Conservation (phyloP, 345 rosid species). For the Nasturtium officinale region DNA sequence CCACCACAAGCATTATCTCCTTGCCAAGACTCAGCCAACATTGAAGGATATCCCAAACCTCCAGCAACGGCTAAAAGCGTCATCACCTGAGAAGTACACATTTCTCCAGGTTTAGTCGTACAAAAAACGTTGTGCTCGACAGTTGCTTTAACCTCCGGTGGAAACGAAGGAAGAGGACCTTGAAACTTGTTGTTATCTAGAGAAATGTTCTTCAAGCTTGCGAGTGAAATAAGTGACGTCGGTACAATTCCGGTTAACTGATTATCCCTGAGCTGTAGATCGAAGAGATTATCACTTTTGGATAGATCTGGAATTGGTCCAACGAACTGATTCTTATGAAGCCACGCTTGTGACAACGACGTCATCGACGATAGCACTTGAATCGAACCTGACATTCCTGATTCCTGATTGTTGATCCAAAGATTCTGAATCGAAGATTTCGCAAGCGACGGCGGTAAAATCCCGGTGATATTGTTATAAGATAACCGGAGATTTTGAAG, state of each 20-base stretch:
- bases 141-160: conserved; percentile 34
- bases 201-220: conserved; percentile 50
- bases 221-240: conserved; percentile 43
- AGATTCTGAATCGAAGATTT: conserved; percentile 53
- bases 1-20: conserved; percentile 69
- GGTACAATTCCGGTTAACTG: conserved; percentile 69
- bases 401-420: conserved; percentile 67
- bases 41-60: conserved; percentile 63
- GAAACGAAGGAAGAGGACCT: conserved; percentile 62
- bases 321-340: conserved; percentile 65
- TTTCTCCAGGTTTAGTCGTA: conserved; percentile 34
- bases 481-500: conserved; percentile 60
- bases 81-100: conserved; percentile 65
- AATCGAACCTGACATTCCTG: conserved; percentile 64
- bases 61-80: conserved; percentile 63
- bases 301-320: conserved; percentile 85
- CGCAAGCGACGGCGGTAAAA: conserved; percentile 61
- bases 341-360: conserved; percentile 62
- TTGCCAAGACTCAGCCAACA: conserved; percentile 65
- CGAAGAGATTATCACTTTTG: conserved; percentile 51
- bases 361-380: conserved; percentile 64
- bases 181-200: conserved; percentile 71
- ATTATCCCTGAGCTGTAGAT: conserved; percentile 79
- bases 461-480: conserved; percentile 73
- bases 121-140: conserved; percentile 56